Conservation (phyloP, 106 monocot genomes). For the Agapanthus africanus region DNA sequence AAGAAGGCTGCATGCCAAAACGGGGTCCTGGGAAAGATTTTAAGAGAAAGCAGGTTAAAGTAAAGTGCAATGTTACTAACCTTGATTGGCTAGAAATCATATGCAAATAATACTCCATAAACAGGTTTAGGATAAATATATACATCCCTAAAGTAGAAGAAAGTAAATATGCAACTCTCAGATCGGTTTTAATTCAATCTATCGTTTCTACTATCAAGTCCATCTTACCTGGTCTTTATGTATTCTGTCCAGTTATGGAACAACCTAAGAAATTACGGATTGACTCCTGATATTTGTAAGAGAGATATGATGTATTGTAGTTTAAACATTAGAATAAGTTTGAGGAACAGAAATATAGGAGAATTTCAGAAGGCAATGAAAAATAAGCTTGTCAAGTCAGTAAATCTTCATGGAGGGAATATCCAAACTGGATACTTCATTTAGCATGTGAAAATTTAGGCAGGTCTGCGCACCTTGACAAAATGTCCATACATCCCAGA, state of each 20-base stretch:
- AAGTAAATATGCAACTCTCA: neutral
- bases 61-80: conserved; percentile 19
- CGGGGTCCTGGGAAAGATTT: too few species aligned
- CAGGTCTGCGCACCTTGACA: conserved; percentile 55
- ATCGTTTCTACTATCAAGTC: neutral
- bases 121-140: conserved; percentile 46
- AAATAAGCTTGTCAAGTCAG: too few species aligned
- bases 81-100: conserved; percentile 97
- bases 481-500: conserved; percentile 91
- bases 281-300: neutral
- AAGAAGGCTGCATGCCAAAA: too few species aligned
- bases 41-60: neutral
- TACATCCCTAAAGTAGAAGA: conserved; percentile 56
- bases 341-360: too few species aligned
- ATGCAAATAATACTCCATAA: conserved; percentile 75
- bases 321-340: too few species aligned
- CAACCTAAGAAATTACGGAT: conserved; percentile 41
- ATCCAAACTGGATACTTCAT: too few species aligned
- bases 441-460: neutral
- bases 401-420: too few species aligned
- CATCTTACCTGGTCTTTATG: conserved; percentile 82
- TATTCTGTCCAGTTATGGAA: conserved; percentile 87
- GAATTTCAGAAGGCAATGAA: too few species aligned
- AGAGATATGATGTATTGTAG: too few species aligned
- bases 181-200: neutral